These are phyloP conservation scores for Dictyostelium capitatum DNA, from an alignment of 78 protist genomes.

Conservation along the genomic window DNA sequence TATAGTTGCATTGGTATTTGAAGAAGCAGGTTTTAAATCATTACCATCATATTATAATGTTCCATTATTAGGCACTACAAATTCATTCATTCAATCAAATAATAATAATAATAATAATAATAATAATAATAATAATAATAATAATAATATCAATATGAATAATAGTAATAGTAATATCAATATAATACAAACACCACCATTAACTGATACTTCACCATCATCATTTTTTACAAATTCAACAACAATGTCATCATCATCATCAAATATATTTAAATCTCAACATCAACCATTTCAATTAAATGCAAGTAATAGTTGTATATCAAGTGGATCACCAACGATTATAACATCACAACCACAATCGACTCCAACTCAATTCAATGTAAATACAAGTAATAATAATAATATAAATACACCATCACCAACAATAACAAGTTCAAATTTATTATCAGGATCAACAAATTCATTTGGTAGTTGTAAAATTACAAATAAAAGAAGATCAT, in stretches of 20 bases:
- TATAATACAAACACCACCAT: not conserved
- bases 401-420: not conserved
- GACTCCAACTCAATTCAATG: not conserved
- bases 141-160: not conserved
- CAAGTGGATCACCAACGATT: not conserved
- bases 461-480: not conserved
- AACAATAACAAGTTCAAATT: not conserved
- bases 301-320: not conserved
- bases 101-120: not conserved
- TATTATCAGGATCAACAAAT: not conserved
- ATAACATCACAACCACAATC: slow-evolving; percentile 10
- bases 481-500: slow-evolving; percentile 15
- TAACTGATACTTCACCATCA: not conserved
- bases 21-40: slow-evolving; percentile 57
- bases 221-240: not conserved
- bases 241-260: not conserved
- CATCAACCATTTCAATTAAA: not conserved
- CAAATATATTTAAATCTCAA: not conserved
- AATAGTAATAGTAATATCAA: not conserved
- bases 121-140: not conserved
- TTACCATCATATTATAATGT: slow-evolving; percentile 6
- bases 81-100: not conserved
- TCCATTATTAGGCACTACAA: not conserved
- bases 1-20: slow-evolving; percentile 50
- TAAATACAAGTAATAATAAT: not conserved